Percentiles rank a stretch among this genome's conserved stretches.
These are phyloP conservation scores for Ogataea corticis DNA, from an alignment of 805 yeast species.

Conservation along the genomic window DNA sequence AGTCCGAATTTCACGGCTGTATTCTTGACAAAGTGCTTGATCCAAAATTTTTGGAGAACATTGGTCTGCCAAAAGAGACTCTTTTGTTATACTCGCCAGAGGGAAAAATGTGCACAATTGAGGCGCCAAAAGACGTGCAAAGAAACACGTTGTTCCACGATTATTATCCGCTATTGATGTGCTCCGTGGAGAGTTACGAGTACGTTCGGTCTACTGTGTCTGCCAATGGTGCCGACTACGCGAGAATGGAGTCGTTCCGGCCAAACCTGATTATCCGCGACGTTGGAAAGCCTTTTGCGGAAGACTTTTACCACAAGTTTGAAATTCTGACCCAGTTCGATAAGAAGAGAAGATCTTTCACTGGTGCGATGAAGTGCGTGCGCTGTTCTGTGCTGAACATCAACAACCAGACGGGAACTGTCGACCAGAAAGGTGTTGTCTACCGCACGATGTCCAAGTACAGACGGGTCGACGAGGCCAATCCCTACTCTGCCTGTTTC, in stretches of 20 bases:
- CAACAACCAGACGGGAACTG: constrained; percentile 19
- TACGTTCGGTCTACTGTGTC: constrained; percentile 12
- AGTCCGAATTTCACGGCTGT: constrained; percentile 19
- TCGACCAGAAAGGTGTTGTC: constrained; percentile 25
- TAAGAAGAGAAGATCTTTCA: constrained; percentile 17
- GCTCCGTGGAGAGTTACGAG: constrained; percentile 25
- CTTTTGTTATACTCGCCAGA: constrained; percentile 24
- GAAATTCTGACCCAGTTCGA: constrained; percentile 15
- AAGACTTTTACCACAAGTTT: constrained; percentile 30
- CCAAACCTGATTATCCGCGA: constrained; percentile 29
- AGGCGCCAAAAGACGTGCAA: constrained; percentile 24
- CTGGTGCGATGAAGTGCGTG: constrained; percentile 29
- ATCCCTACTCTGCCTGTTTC: constrained; percentile 26
- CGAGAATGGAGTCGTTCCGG: constrained; percentile 26
- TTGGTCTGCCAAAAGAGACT: constrained; percentile 23
- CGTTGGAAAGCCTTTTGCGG: constrained; percentile 26
- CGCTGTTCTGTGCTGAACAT: constrained; percentile 34
- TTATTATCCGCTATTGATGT: constrained; percentile 31
- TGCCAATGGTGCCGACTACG: constrained; percentile 16
- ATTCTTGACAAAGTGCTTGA: constrained; percentile 25
- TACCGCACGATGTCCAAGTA: constrained; percentile 28
- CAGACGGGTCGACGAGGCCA: constrained; percentile 33
- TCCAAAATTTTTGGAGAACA: constrained; percentile 15
- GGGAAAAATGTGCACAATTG: constrained; percentile 30
- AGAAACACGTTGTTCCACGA: constrained; percentile 32